Percentiles rank a stretch among this genome's conserved stretches.
These are phyloP conservation scores for Aspergillus sojae DNA, from an alignment of 2,329 filamentous ascomycete species.

Conservation along the genomic window DNA sequence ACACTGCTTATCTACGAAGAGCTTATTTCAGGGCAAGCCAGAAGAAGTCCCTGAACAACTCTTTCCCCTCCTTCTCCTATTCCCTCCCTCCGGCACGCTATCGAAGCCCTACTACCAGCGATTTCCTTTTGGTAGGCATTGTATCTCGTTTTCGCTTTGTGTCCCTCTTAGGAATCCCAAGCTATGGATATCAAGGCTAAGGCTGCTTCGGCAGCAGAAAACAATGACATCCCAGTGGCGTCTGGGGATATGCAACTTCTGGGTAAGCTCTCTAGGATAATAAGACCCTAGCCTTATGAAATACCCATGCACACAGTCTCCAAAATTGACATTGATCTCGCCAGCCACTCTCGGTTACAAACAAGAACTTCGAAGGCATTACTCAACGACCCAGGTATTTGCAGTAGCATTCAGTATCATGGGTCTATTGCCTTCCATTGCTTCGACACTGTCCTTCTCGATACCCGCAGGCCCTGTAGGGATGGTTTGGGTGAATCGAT, in stretches of 20 bases:
- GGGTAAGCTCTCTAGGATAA: constrained; percentile 14
- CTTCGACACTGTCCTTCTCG: constrained; percentile 61
- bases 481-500: constrained; percentile 57
- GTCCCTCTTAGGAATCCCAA: neutral
- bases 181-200: neutral
- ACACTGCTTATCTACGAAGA: neutral
- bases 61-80: too few relatives aligned
- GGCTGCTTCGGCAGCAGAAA: neutral
- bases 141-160: neutral
- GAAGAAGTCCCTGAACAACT: too few relatives aligned
- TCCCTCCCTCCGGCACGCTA: neutral
- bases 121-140: neutral
- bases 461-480: constrained; percentile 62
- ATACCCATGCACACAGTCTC: neutral
- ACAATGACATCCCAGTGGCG: constrained; percentile 12
- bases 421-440: constrained; percentile 63
- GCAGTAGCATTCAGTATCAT: constrained; percentile 64
- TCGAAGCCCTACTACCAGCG: neutral
- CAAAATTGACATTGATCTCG: constrained; percentile 3
- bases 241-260: constrained; percentile 27
- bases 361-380: constrained; percentile 64
- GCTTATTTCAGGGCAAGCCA: too few relatives aligned
- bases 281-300: too few relatives aligned
- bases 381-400: constrained; percentile 64
- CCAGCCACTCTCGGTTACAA: constrained; percentile 51